Evolutionary conservation across 345 rosid genomes (phyloP), one percentile per base, ranked within the genome.

Genomic region (Viola odorata): DNA sequence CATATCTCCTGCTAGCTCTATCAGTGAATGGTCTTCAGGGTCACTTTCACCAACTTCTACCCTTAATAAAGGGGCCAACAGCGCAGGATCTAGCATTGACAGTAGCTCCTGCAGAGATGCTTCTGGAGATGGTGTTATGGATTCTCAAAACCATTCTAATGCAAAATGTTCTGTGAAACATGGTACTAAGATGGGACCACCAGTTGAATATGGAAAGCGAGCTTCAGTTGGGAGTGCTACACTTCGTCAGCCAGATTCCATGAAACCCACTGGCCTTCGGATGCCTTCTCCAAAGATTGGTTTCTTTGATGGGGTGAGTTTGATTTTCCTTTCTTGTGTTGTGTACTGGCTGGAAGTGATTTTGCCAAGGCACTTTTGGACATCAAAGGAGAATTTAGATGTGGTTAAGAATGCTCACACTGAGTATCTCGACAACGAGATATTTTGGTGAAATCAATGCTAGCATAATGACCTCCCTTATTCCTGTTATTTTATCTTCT

Each of bases 231-330:
- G 66, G 63, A 75, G 68, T 52, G 70, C 79, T 2, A 41, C 70
- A 6, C 64, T 67, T 58, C 66, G 61, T 69, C 74, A 57, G 63
- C 67, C 80, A 58, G 64, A 74, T 69, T 73, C 81, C 15, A 45
- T 61, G 60, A 85, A 81, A 64, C 96, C 95, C 53, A 74, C 98
- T 10, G 96, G 99, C 66, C 95, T 95, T 56, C 79, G 96, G 13
- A 68, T 91, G 85, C 99, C 98, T 55, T 86, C 96, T 58, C 97
- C 99, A 61, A 95, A 91, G 70, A 64, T 91, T 58, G 99, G 98
- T 68, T 91, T 81, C 82, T 95, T 95, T 79, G 98, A 95, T 57
- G 96, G 95, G 89, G 97, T 91, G 45, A 77, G 95, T 71, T 76
- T 72, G 48, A 37, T 61, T 64, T 67, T 58, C 2, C 45, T 53